Evolutionary conservation across 1,284 basidiomycete species (phyloP).

Genomic region (Boletellus deceptivus): DNA sequence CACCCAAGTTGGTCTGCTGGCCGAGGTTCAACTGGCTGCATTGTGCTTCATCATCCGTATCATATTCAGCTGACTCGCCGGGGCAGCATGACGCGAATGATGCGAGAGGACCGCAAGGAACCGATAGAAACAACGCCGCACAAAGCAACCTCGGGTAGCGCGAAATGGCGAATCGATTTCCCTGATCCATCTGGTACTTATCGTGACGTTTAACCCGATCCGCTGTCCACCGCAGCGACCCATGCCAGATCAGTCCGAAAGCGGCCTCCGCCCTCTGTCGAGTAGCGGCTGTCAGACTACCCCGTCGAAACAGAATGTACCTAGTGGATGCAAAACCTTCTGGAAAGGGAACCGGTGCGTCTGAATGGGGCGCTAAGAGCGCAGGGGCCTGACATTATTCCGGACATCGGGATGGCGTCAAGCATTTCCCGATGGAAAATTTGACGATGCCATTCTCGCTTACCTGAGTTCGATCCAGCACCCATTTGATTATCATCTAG

Average conservation of each 20-base stretch:
- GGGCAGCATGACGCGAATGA: no score
- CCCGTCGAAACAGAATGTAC: neutral
- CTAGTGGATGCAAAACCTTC: neutral
- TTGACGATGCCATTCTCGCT: conserved; percentile 1
- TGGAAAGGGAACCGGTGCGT: neutral
- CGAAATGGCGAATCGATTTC: neutral
- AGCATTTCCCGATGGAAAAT: conserved; percentile 16
- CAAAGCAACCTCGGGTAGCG: neutral
- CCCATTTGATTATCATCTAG: neutral
- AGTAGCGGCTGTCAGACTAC: neutral
- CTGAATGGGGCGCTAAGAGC: neutral
- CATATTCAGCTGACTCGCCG: no score
- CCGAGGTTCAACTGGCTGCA: no score
- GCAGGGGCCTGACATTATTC: neutral
- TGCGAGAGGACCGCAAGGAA: neutral
- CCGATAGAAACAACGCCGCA: neutral
- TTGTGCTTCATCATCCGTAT: no score
- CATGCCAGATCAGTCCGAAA: neutral
- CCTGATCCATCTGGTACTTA: neutral
- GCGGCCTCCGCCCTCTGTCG: neutral
- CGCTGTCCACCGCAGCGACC: neutral
- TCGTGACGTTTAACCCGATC: neutral
- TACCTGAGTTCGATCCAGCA: neutral
- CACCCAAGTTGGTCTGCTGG: no score
- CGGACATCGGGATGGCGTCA: neutral